These are phyloP conservation scores for Skeletonema grethae DNA, from an alignment of 108 stramenopile species.

Conservation along the genomic window DNA sequence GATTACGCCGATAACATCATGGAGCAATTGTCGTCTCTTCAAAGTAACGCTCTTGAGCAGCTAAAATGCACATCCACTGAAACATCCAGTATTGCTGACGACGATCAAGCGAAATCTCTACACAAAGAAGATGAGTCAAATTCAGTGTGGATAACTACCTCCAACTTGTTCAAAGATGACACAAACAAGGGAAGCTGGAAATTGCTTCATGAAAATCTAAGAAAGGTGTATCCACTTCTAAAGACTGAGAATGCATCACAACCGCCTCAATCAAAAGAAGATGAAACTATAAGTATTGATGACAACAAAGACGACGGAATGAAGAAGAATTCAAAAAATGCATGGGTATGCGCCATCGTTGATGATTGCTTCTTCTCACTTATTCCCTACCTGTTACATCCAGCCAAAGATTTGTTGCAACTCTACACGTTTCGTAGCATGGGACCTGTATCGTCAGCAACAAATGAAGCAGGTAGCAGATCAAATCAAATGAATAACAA, in stretches of 20 bases:
- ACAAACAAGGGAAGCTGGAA: constrained; percentile 24
- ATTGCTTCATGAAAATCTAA: constrained; percentile 32
- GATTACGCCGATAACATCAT: constrained; percentile 2
- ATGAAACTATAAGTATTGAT: background rate
- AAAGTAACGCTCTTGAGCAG: background rate
- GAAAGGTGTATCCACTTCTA: constrained; percentile 33
- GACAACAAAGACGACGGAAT: background rate
- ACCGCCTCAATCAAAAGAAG: constrained; percentile 2
- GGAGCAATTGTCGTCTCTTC: constrained; percentile 6
- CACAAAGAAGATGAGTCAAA: background rate
- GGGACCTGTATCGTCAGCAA: constrained; percentile 21
- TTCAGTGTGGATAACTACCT: constrained; percentile 41
- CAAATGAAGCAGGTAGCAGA: constrained; percentile 1
- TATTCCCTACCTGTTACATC: constrained; percentile 48
- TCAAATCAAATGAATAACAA: background rate
- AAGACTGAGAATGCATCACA: constrained; percentile 24
- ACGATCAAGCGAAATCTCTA: background rate
- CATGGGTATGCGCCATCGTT: constrained; percentile 49
- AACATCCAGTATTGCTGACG: background rate
- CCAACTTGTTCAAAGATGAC: constrained; percentile 17
- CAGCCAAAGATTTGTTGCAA: constrained; percentile 42
- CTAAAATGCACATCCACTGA: background rate
- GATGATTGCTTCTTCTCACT: constrained; percentile 63
- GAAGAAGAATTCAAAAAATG: background rate
- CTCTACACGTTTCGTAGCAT: constrained; percentile 51